Conservation (phyloP, 192 early-diverging fungal genomes). For the Backusella morwellensis region DNA sequence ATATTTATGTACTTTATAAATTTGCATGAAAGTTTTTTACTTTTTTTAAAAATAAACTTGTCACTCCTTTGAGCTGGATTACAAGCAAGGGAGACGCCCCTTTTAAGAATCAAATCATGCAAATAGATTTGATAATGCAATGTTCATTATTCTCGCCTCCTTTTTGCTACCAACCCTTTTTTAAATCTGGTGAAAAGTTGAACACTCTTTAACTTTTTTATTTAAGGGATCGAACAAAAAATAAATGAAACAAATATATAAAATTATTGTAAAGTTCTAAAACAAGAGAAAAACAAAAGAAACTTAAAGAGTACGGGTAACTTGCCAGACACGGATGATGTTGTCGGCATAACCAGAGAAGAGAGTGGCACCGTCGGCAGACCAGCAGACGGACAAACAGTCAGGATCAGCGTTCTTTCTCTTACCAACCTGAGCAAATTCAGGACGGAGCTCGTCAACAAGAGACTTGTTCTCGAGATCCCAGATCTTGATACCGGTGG, state of each 20-base stretch:
- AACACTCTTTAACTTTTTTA: slow-evolving; percentile 4
- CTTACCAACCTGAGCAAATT: slow-evolving; percentile 69
- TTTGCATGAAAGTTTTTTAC: too few relatives aligned
- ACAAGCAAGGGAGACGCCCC: too few relatives aligned
- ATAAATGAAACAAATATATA: not conserved
- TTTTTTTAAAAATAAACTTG: too few relatives aligned
- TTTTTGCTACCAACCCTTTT: too few relatives aligned
- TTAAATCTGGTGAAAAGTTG: not conserved
- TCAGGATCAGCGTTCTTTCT: slow-evolving; percentile 70
- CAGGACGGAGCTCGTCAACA: slow-evolving; percentile 88
- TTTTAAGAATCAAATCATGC: too few relatives aligned
- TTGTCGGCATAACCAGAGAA: slow-evolving; percentile 98
- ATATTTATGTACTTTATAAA: too few relatives aligned
- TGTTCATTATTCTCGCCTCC: too few relatives aligned
- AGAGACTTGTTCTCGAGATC: slow-evolving; percentile 97
- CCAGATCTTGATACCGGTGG: slow-evolving; percentile 97
- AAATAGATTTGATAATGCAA: too few relatives aligned
- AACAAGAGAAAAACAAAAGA: slow-evolving; percentile 8
- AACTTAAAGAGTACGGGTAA: slow-evolving; percentile 55
- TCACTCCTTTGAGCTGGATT: too few relatives aligned
- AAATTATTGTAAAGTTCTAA: not conserved
- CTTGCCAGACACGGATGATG: slow-evolving; percentile 79
- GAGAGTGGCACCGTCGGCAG: slow-evolving; percentile 94
- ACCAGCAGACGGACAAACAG: slow-evolving; percentile 97
- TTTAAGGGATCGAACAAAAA: slow-evolving; percentile 7